Conservation (phyloP, 2,329 filamentous ascomycete genomes). For the Paecilomyces sp. region DNA sequence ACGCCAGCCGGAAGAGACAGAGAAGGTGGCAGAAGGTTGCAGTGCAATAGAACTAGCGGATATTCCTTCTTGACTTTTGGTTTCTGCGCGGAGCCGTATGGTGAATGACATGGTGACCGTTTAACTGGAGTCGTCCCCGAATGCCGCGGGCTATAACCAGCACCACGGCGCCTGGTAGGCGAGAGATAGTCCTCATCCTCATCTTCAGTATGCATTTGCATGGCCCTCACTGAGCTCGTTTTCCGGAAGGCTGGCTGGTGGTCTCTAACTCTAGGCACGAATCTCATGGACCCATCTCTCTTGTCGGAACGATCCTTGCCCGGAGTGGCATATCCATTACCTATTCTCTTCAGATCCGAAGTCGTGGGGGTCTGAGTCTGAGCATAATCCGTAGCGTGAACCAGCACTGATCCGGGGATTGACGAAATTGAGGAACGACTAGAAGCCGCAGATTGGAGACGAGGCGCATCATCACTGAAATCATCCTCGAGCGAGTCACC, state of each 20-base stretch:
- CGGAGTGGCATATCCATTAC: not conserved
- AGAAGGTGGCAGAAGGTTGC: slow-evolving; percentile 50
- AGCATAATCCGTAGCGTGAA: slow-evolving; percentile 21
- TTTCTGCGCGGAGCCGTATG: slow-evolving; percentile 18
- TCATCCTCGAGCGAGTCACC: slow-evolving; percentile 18
- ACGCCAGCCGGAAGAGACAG: slow-evolving; percentile 38
- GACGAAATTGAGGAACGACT: slow-evolving; percentile 37
- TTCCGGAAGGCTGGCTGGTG: slow-evolving; percentile 35
- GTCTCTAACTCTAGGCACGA: slow-evolving; percentile 22
- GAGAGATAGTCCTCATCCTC: slow-evolving; percentile 34
- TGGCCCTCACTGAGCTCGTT: slow-evolving; percentile 37
- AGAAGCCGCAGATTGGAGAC: slow-evolving; percentile 22
- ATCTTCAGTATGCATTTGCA: slow-evolving; percentile 38
- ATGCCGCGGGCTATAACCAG: slow-evolving; percentile 11
- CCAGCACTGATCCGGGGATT: slow-evolving; percentile 30
- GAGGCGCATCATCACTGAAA: slow-evolving; percentile 20
- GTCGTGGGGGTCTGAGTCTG: slow-evolving; percentile 9
- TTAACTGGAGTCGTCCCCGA: slow-evolving; percentile 24
- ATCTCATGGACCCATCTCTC: slow-evolving; percentile 12
- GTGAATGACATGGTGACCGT: slow-evolving; percentile 28
- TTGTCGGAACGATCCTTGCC: slow-evolving; percentile 9
- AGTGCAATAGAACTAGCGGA: slow-evolving; percentile 55
- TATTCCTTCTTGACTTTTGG: slow-evolving; percentile 39
- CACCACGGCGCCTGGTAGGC: slow-evolving; percentile 23
- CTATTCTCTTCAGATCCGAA: slow-evolving; percentile 6